Base-by-base conservation (phyloP, 1,139 yeast genomes). In the Protomyces gravidus region DNA sequence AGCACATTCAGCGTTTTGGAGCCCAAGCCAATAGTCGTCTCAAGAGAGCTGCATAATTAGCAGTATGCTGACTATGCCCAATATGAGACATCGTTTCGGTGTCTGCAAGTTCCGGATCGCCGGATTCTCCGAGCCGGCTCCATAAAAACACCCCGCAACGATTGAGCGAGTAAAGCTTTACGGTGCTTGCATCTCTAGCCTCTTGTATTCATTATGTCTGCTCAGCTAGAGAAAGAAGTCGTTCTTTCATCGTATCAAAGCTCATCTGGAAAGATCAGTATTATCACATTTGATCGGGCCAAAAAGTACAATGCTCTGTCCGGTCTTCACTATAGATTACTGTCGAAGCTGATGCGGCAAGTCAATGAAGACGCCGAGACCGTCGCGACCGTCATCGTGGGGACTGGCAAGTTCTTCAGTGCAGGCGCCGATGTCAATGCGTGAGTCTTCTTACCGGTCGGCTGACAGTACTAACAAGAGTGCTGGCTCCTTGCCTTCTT, bases 401-500 rank as follows among this genome's bases (percentile, higher is more conserved):
- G 89, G 40, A 77, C 86, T 0, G 96, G 96, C 1, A 77, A 84
- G 64, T 86, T 78, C 70, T 89, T 89, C 71, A 84, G 90, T 39
- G 87, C 96, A 5, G 97, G 97, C 42, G 96, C 96, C 30, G 84
- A 87, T 70, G 80, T 87, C 63, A 69, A 70, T 46, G 73, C 76
- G 21, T 67, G 65, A 17, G 67, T 63, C 19, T 70, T 74, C 17
- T 71, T 15, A 32, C 52, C 6, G 63, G 61, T 33, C 58, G 67
- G 9, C 42, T 9, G 57, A 39, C 55, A 9, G 48, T 49, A 48
- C 48, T 17, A 17, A 23, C 11, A 7, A 23, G 5, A 19, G 46
- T 15, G 55, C 47, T 17, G 47, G 47, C 25, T 21, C 48, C 13
- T 19, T 17, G 25, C 13, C 36, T 7, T 13, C 36, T 3, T 11